These are phyloP conservation scores for Scleroderma bovista DNA, from an alignment of 768 basidiomycete genomes.

Conservation along the genomic window DNA sequence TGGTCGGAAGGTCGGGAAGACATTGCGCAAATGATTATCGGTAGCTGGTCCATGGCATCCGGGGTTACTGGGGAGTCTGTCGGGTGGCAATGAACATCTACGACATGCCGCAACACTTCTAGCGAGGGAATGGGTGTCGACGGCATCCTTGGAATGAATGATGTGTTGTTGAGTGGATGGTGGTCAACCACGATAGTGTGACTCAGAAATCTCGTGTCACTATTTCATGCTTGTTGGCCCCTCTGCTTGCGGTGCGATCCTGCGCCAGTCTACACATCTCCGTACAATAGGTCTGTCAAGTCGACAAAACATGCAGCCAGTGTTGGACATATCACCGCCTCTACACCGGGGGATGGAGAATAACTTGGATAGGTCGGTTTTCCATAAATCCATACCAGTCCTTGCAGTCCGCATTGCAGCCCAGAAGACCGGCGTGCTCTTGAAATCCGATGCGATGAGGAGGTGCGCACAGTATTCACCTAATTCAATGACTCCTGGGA, in stretches of 20 bases:
- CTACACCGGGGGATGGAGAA: constrained; percentile 45
- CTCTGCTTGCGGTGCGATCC: constrained; percentile 4
- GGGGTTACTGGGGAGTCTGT: constrained; percentile 60
- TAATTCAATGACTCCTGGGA: constrained; percentile 5
- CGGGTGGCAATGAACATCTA: constrained; percentile 92
- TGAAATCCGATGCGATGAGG: constrained; percentile 55
- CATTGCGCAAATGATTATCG: constrained; percentile 82
- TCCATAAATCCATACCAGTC: constrained; percentile 60
- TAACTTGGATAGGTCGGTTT: constrained; percentile 56
- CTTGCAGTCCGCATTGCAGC: constrained; percentile 64
- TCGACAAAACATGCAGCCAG: constrained; percentile 10
- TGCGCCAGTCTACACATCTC: constrained; percentile 3
- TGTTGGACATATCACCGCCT: constrained; percentile 40
- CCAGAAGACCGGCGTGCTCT: constrained; percentile 45
- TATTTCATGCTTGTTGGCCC: background rate
- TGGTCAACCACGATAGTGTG: no score
- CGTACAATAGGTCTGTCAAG: constrained; percentile 2
- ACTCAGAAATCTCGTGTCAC: background rate
- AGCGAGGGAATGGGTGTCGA: constrained; percentile 18
- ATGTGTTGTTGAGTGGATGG: no score
- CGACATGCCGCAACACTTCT: constrained; percentile 58
- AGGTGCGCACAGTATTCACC: constrained; percentile 38
- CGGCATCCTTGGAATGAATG: background rate
- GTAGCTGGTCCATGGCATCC: constrained; percentile 48
- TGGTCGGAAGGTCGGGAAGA: constrained; percentile 66